A percentile compares a stretch with the other conserved stretches of the same genome.
phyloP scores from a whole-genome alignment of 139 green algal species.

The Chlamydomonas asymmetrica region DNA sequence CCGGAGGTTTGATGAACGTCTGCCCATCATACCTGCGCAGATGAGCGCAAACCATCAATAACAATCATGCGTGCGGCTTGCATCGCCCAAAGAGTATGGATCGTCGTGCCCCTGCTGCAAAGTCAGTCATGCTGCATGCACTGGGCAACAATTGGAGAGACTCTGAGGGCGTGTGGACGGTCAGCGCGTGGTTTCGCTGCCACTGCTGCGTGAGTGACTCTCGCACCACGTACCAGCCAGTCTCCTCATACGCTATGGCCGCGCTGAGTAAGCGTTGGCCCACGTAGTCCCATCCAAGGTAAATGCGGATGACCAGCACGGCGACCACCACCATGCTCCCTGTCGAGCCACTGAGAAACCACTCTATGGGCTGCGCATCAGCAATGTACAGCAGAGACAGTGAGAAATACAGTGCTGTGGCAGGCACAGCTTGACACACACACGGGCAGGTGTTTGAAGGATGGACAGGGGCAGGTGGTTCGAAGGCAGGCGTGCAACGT shows the following conservation, averaged over 20 bases:
- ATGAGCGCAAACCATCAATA: too few species aligned
- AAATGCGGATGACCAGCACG: slow-evolving; percentile 77
- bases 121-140: too few species aligned
- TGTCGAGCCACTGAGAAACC: slow-evolving; percentile 50
- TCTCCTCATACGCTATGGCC: slow-evolving; percentile 90
- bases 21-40: slow-evolving; percentile 62
- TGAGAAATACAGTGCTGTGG: neutral
- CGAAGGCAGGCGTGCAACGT: too few species aligned
- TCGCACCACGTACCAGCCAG: slow-evolving; percentile 65
- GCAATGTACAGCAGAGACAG: neutral
- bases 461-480: too few species aligned
- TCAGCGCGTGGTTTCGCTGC: too few species aligned
- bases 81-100: too few species aligned
- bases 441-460: neutral
- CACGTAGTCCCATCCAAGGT: slow-evolving; percentile 93
- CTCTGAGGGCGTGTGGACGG: too few species aligned
- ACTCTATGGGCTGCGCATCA: slow-evolving; percentile 64
- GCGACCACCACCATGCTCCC: slow-evolving; percentile 77
- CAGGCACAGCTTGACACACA: neutral
- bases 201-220: too few species aligned
- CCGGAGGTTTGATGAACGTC: slow-evolving; percentile 79
- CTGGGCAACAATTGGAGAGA: too few species aligned
- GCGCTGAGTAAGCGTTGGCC: slow-evolving; percentile 85
- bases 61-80: too few species aligned
- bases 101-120: too few species aligned